These are phyloP conservation scores for Aphanomyces euteiches DNA, from an alignment of 352 stramenopile species.

Conservation along the genomic window DNA sequence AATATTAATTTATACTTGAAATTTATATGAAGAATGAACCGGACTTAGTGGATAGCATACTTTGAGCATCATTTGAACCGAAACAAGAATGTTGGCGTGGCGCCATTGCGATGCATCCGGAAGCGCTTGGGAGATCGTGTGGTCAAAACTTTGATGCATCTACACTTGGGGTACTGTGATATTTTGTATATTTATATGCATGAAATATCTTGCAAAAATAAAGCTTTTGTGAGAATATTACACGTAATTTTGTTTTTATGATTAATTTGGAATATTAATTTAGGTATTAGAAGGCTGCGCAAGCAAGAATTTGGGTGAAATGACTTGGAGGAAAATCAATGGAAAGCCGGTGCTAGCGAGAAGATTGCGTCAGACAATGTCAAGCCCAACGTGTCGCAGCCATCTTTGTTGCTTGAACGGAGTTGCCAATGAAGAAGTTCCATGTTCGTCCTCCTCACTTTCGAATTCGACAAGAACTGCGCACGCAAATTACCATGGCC, in stretches of 20 bases:
- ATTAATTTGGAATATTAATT: not conserved
- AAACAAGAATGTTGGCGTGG: not conserved
- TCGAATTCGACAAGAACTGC: conserved; percentile 3
- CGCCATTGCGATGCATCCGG: not conserved
- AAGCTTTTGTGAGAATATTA: not conserved
- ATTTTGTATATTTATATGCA: not conserved
- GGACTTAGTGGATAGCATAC: no score
- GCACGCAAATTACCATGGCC: not conserved
- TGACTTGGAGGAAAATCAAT: not conserved
- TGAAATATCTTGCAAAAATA: not conserved
- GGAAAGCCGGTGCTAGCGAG: not conserved
- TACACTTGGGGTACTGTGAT: not conserved
- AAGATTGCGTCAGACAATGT: not conserved
- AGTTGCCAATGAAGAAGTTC: not conserved
- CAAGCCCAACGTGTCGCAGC: not conserved
- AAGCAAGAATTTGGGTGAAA: not conserved
- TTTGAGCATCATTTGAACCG: not conserved
- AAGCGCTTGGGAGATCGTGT: not conserved
- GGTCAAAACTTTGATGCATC: not conserved
- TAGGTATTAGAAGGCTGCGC: not conserved
- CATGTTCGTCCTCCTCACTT: not conserved
- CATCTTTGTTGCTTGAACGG: not conserved
- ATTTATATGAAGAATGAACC: not conserved
- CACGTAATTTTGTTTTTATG: not conserved
- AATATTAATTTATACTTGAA: not conserved